Evolutionary conservation across 768 basidiomycete genomes (phyloP).

Genomic region (Filobasidium floriforme): DNA sequence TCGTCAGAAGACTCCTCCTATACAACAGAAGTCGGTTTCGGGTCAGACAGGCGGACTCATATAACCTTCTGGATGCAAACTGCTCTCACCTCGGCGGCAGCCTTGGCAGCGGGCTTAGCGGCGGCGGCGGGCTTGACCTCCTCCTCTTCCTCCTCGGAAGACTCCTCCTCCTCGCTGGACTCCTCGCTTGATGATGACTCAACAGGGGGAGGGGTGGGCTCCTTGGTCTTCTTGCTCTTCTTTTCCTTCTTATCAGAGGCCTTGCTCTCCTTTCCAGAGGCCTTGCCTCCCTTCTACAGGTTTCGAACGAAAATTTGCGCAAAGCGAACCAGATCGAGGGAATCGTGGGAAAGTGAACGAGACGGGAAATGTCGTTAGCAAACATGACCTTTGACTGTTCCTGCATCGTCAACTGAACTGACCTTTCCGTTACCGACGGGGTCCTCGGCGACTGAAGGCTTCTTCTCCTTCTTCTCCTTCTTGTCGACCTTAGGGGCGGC

Average conservation of each 20-base stretch:
- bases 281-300: slow-evolving; percentile 16
- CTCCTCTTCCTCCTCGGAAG: slow-evolving; percentile 28
- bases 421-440: not conserved
- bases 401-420: not conserved
- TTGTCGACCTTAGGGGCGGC: slow-evolving; percentile 18
- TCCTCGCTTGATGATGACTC: slow-evolving; percentile 25
- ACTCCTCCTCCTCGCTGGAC: slow-evolving; percentile 27
- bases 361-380: not conserved
- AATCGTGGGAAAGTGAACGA: not conserved
- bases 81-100: slow-evolving; percentile 15
- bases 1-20: slow-evolving; percentile 25
- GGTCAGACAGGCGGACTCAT: not conserved
- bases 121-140: slow-evolving; percentile 23
- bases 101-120: slow-evolving; percentile 21
- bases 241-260: slow-evolving; percentile 16
- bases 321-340: no score
- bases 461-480: not conserved
- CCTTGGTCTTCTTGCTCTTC: slow-evolving; percentile 30
- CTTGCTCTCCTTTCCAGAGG: slow-evolving; percentile 20
- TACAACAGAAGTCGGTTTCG: slow-evolving; percentile 4
- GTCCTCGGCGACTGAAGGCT: slow-evolving; percentile 6
- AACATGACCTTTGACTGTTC: not conserved
- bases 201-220: slow-evolving; percentile 29
- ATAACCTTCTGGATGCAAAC: slow-evolving; percentile 2
- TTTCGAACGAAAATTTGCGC: not conserved